These are phyloP conservation scores for Allium sativum DNA, from an alignment of 106 monocot genomes.

Conservation along the genomic window DNA sequence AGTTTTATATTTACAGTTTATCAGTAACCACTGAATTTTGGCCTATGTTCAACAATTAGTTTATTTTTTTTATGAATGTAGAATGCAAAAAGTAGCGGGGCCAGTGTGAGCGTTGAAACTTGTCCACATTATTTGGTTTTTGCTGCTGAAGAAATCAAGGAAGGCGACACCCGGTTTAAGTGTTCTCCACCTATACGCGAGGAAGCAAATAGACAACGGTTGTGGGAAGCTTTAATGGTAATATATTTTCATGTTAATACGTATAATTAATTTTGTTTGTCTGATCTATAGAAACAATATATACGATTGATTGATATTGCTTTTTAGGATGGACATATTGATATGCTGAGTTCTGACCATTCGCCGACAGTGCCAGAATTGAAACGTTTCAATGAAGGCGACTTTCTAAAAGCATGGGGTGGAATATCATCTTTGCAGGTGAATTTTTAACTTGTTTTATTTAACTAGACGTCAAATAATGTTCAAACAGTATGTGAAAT, in stretches of 20 bases:
- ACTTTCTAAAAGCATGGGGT: constrained; percentile 94
- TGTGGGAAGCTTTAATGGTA: constrained; percentile 90
- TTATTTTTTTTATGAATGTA: not conserved
- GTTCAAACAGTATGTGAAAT: too few species aligned
- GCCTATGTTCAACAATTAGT: too few species aligned
- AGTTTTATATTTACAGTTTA: too few species aligned
- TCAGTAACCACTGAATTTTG: too few species aligned
- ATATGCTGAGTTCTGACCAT: constrained; percentile 96
- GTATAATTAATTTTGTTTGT: too few species aligned
- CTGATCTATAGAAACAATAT: too few species aligned
- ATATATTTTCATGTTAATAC: not conserved
- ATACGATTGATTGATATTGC: not conserved
- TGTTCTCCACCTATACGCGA: constrained; percentile 95
- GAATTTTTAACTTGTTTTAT: not conserved
- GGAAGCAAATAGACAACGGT: constrained; percentile 45
- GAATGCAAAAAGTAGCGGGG: constrained; percentile 70
- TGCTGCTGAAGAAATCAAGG: constrained; percentile 67
- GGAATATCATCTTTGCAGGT: constrained; percentile 99
- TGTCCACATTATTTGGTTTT: constrained; percentile 96
- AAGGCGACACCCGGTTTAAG: constrained; percentile 95
- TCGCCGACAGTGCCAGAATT: constrained; percentile 81
- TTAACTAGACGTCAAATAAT: too few species aligned
- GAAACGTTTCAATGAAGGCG: constrained; percentile 76
- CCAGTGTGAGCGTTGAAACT: constrained; percentile 86
- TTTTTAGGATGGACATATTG: constrained; percentile 68